Base-by-base conservation (phyloP, 805 yeast species). In the Yamadazyma insecticola region DNA sequence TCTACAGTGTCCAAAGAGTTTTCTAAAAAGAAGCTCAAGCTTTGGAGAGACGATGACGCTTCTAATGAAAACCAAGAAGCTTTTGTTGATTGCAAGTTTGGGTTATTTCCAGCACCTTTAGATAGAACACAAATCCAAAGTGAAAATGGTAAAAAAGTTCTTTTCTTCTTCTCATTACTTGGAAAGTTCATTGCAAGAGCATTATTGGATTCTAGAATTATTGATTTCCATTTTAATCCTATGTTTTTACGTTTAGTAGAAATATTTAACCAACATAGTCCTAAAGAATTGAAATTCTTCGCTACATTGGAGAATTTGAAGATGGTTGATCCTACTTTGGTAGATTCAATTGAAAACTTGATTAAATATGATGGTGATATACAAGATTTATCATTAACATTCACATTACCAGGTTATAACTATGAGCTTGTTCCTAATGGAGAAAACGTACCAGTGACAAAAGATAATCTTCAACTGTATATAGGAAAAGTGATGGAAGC, bases 161-260 rank as follows among this genome's bases (percentile, higher is more conserved):
- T 78, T 5, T 65, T 67, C 16, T 54, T 78, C 28, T 90, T 86
- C 53, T 64, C 68, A 11, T 68, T 74, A 13, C 59, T 90, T 38
- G 98, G 98, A 3, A 76, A 74, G 32, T 87, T 92, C 50, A 67
- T 88, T 31, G 96, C 96, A 0, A 70, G 97, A 37, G 82, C 96
- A 0, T 61, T 89, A 50, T 55, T 90, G 30, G 98, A 90, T 55
- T 79, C 85, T n/a, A 67, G 97, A 41, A 77, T 89, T 27, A 70
- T 90, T 28, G 97, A 92, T 52, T 78, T 90, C 53, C 67, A 76
- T 28, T 80, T 90, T 58, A 86, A 77, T 48, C 72, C 77, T 0
- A 53, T 76, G 3, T 86, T 90, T 48, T 82, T 90, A 50, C 69
- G 72, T 28, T 40, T 83, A 10, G 72, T 82, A 6, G 63, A 72